These are phyloP conservation scores for Gracilaria vermiculophylla DNA, from an alignment of 23 red algal species.

Conservation along the genomic window DNA sequence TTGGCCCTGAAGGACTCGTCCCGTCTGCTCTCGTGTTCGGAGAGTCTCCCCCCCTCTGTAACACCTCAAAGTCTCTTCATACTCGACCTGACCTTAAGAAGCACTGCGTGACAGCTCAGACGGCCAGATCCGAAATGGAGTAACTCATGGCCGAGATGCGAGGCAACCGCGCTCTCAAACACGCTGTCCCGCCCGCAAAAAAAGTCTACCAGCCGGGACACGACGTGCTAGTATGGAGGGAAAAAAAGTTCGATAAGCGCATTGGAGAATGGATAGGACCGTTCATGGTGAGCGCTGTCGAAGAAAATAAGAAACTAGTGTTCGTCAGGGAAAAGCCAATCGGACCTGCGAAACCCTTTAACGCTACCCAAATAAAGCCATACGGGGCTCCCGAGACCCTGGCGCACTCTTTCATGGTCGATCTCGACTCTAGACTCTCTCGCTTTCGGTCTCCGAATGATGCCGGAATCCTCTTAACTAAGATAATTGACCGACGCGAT, in stretches of 20 bases:
- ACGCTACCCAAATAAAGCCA: not conserved
- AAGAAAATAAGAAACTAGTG: slow-evolving; percentile 4
- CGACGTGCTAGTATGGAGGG: slow-evolving; percentile 45
- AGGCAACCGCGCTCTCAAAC: not conserved
- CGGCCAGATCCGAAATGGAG: not conserved
- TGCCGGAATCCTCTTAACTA: not conserved
- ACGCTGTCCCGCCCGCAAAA: not conserved
- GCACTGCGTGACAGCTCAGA: too few relatives aligned
- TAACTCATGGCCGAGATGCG: not conserved
- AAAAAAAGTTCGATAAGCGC: slow-evolving; percentile 19
- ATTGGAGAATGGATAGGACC: slow-evolving; percentile 37
- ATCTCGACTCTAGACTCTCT: not conserved
- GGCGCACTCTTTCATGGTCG: not conserved
- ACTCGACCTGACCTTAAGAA: too few relatives aligned
- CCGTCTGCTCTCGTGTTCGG: slow-evolving; percentile 39
- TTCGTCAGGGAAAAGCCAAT: not conserved
- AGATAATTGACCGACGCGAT: not conserved
- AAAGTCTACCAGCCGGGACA: not conserved
- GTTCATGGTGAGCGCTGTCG: not conserved
- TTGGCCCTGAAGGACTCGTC: slow-evolving; percentile 1
- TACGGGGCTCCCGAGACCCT: not conserved
- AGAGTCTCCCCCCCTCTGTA: not conserved
- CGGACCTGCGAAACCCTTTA: not conserved
- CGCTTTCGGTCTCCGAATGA: not conserved
- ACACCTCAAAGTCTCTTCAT: not conserved